A percentile compares a stretch with the other conserved stretches of the same genome.
Conservation (phyloP, 495 filamentous ascomycete species). For the Wilcoxina mikolae region DNA sequence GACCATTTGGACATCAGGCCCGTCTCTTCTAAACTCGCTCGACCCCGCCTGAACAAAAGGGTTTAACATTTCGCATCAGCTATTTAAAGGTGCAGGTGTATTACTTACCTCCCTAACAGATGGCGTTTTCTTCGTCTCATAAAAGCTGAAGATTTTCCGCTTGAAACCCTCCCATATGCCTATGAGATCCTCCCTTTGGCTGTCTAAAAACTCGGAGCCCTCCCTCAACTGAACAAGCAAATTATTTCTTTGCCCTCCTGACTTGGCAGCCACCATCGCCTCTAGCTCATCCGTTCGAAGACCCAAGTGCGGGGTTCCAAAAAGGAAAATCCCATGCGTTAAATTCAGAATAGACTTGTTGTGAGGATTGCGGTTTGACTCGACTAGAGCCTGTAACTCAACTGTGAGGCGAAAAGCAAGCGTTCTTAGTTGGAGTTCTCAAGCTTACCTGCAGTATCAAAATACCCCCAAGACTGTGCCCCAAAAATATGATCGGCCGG, state of each 20-base stretch:
- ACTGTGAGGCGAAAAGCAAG: background rate
- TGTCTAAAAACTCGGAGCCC: constrained; percentile 10
- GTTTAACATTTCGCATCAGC: background rate
- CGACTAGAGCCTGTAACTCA: background rate
- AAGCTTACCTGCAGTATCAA: constrained; percentile 26
- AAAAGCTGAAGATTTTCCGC: constrained; percentile 17
- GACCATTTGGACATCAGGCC: constrained; percentile 6
- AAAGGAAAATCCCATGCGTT: constrained; percentile 20
- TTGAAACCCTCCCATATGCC: constrained; percentile 7
- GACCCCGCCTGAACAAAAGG: background rate
- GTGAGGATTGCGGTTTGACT: constrained; percentile 4
- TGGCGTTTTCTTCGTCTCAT: constrained; percentile 15
- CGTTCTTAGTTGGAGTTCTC: too few species aligned
- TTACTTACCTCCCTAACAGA: constrained; percentile 2
- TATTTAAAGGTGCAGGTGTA: background rate
- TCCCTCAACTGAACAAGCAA: background rate
- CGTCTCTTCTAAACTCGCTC: constrained; percentile 10
- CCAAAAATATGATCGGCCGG: constrained; percentile 29
- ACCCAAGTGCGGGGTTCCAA: constrained; percentile 23
- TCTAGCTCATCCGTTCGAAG: constrained; percentile 11
- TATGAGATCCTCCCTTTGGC: constrained; percentile 1
- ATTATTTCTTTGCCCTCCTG: background rate
- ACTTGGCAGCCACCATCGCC: constrained; percentile 5
- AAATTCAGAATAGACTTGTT: constrained; percentile 4
- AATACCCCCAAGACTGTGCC: constrained; percentile 30